phyloP scores from a whole-genome alignment of 2,329 filamentous ascomycete species.

The Fusarium coicis region DNA sequence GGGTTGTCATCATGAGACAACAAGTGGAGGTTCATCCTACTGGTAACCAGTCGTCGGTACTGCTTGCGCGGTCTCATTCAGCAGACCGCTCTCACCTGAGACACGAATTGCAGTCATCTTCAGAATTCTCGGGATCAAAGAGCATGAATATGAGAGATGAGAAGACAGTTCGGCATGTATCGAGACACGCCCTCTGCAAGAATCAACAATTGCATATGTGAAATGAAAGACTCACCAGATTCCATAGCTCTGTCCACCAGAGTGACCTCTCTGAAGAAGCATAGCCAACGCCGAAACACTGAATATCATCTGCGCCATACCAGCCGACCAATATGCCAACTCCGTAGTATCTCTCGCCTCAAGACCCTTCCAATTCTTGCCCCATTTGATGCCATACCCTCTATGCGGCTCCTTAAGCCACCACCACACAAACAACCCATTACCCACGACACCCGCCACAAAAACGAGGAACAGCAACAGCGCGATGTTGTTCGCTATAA shows the following conservation, averaged over 20 bases:
- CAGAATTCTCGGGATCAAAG: not conserved
- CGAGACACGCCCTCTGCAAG: slow-evolving; percentile 22
- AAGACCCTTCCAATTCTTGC: slow-evolving; percentile 55
- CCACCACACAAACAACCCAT: slow-evolving; percentile 58
- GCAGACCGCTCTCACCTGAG: slow-evolving; percentile 13
- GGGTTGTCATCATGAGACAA: not conserved
- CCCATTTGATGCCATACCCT: slow-evolving; percentile 56
- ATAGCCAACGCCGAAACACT: slow-evolving; percentile 56
- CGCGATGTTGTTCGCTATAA: slow-evolving; percentile 55
- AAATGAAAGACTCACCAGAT: slow-evolving; percentile 58
- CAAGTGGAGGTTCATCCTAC: not conserved
- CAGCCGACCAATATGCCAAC: slow-evolving; percentile 60
- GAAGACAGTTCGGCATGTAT: not conserved
- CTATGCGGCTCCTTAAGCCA: slow-evolving; percentile 57
- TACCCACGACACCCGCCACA: slow-evolving; percentile 50
- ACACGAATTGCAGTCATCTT: slow-evolving; percentile 21
- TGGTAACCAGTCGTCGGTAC: not conserved
- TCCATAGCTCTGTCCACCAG: slow-evolving; percentile 59
- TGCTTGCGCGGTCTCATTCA: not conserved
- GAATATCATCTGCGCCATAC: slow-evolving; percentile 55
- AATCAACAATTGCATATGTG: slow-evolving; percentile 25
- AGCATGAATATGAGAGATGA: slow-evolving; percentile 3
- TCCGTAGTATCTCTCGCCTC: slow-evolving; percentile 60
- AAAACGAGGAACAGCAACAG: slow-evolving; percentile 51
- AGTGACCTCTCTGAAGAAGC: slow-evolving; percentile 58